Percentiles rank a stretch among this genome's conserved stretches.
Evolutionary conservation across 2,329 filamentous ascomycete genomes (phyloP).

Genomic region (Sclerotinia glacialis): DNA sequence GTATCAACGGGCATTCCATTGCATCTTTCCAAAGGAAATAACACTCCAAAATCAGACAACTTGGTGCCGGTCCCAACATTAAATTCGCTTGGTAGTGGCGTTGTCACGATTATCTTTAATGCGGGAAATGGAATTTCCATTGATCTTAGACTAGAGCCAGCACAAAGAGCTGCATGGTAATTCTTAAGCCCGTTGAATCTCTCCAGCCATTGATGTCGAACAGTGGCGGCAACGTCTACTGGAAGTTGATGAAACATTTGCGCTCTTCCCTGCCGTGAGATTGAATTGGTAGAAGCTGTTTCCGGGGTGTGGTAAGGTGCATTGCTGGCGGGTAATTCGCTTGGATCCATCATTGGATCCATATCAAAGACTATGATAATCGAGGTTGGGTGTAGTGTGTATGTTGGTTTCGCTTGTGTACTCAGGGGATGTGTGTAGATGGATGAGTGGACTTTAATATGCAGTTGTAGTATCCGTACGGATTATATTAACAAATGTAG

Average conservation of each 20-base stretch:
- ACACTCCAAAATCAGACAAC: background rate
- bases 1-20: background rate
- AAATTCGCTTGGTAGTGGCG: background rate
- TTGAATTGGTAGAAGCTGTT: slow-evolving; percentile 6
- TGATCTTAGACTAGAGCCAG: background rate
- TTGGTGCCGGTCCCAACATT: slow-evolving; percentile 7
- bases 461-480: background rate
- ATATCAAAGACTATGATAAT: background rate
- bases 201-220: background rate
- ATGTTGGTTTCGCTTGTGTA: background rate
- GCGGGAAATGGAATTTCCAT: background rate
- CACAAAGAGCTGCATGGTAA: background rate
- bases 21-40: background rate
- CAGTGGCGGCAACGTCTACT: background rate
- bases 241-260: background rate
- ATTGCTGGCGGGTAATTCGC: background rate
- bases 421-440: background rate
- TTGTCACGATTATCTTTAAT: background rate
- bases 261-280: slow-evolving; percentile 6
- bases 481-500: background rate
- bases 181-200: background rate
- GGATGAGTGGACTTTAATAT: background rate
- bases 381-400: background rate
- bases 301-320: background rate
- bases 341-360: background rate